Evolutionary conservation across 108 stramenopile species (phyloP), one percentile per base, ranked within the genome.

Genomic region (Cyclotella choctawhatcheeana): DNA sequence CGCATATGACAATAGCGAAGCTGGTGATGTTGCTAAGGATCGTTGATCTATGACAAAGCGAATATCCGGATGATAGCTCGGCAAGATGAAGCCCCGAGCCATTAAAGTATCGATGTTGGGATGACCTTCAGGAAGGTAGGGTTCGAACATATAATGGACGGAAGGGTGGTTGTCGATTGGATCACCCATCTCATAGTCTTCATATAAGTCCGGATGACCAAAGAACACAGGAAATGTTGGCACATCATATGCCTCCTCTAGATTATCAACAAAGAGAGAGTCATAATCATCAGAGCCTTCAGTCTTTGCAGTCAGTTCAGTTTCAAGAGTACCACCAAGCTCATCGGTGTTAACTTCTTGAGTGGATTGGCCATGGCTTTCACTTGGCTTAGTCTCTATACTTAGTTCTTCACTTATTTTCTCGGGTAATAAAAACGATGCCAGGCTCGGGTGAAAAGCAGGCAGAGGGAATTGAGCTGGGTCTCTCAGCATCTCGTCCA

Each of bases 41-140:
- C 74, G 33, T 27, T 26, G 74, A 14, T 34, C 18, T 2, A 75
- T 27, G 7, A 67, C 40, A 5, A 40, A 22, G 33, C 44, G 31
- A 8, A 75, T 59, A 14, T 58, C 45, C 16, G 66, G 74, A 52
- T 75, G 74, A 34, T 65, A 75, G 10, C 65, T 75, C 26, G 74
- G 74, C 12, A 75, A 44, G 1, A 65, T 48, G 22, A 67, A 75
- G 35, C 74, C 74, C 32, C 50, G 27, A 17, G 43, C 25, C 45
- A 75, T 67, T 48, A 67, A 6, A 10, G 58, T 51, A 32, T 75
- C 74, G 22, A 75, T 75, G 16, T 75, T 58, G 44, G 74, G 74
- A 60, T 75, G 74, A 37, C 27, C 22, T 5, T 47, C 58, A 43
- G 74, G 74, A 22, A 67, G 45, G 12, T 40, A 48, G 30, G 13